phyloP scores from a whole-genome alignment of 495 filamentous ascomycete species.

The Rhypophila decipiens region DNA sequence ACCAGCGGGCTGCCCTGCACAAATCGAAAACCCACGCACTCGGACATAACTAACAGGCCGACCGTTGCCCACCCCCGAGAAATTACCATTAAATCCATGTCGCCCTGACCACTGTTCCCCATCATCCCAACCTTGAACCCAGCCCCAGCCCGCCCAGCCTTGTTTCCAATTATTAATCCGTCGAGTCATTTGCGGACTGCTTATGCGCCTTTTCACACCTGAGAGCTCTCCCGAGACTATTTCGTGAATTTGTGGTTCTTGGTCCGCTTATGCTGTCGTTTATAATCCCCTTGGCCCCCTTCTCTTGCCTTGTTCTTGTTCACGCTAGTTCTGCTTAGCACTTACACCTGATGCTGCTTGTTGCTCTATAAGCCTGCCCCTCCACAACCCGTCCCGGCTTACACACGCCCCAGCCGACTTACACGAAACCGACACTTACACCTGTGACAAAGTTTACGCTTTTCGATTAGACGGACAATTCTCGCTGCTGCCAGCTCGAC shows the following conservation, averaged over 20 bases:
- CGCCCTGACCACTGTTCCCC: constrained; percentile 1
- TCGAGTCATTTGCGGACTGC: constrained; percentile 16
- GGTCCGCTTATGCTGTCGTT: not conserved
- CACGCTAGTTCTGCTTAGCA: constrained; percentile 3
- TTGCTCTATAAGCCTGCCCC: not conserved
- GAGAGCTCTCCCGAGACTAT: not conserved
- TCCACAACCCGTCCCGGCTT: constrained; percentile 10
- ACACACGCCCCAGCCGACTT: constrained; percentile 6
- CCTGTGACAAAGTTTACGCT: no score
- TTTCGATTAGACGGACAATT: not conserved
- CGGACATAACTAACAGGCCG: constrained; percentile 32
- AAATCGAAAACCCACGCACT: constrained; percentile 14
- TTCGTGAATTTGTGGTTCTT: constrained; percentile 1
- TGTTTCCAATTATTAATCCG: constrained; percentile 20
- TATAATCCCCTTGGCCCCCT: constrained; percentile 8
- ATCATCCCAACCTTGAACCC: not conserved
- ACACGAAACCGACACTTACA: not conserved
- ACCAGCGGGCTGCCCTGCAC: not conserved
- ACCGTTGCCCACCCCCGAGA: constrained; percentile 20
- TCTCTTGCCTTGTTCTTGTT: constrained; percentile 2
- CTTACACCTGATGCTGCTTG: constrained; percentile 5
- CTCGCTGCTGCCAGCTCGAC: not conserved
- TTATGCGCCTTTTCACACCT: constrained; percentile 10
- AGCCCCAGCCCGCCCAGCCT: constrained; percentile 11
- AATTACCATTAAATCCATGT: constrained; percentile 4